Evolutionary conservation across 495 filamentous ascomycete genomes (phyloP), one percentile per base, ranked within the genome.

Genomic region (Podospora conica): DNA sequence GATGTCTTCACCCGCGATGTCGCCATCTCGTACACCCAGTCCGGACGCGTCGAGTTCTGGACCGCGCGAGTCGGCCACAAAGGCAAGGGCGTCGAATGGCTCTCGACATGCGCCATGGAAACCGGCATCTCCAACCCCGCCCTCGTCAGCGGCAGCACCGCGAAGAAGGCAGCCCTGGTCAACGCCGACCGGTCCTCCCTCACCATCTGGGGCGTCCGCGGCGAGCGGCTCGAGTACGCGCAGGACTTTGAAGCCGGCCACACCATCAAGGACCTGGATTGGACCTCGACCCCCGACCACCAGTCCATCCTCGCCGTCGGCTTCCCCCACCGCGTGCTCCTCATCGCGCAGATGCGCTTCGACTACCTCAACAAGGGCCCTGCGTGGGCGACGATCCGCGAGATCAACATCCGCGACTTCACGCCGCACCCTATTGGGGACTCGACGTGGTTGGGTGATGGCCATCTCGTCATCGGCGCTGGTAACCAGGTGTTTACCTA

Each of bases 401-500:
- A 96, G 71, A 90, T 97, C 53, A 86, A 82, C 70, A 95, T 91
- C 61, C 83, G 88, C 61, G 87, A 92, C 66, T 81, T 93, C 53
- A 96, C 94, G 24, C 91, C 93, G 53, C 91, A 96, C 72, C 92
- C 91, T 0, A 97, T 99, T 65, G 92, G 92, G 5, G 94, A 97
- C 70, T 94, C 92, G 6, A 89, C 88, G 40, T 99, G 95, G 95
- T 80, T 97, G 20, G 87, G 86, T 60, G 87, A 88, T 68, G 93
- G 93, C 7, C 86, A 91, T 69, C 81, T 98, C 7, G 87, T 95
- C 25, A 87, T 99, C 31, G 93, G 91, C 8, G 88, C 91, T 3
- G 95, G 96, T 0, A 97, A 96, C 71, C 94, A 97, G 71, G 78
- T 99, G n/a, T 93, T 96, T 75, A 81, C 96, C 2, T 90, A 90